phyloP scores from a whole-genome alignment of 1,284 basidiomycete genomes.

The Sanghuangporus baumii region DNA sequence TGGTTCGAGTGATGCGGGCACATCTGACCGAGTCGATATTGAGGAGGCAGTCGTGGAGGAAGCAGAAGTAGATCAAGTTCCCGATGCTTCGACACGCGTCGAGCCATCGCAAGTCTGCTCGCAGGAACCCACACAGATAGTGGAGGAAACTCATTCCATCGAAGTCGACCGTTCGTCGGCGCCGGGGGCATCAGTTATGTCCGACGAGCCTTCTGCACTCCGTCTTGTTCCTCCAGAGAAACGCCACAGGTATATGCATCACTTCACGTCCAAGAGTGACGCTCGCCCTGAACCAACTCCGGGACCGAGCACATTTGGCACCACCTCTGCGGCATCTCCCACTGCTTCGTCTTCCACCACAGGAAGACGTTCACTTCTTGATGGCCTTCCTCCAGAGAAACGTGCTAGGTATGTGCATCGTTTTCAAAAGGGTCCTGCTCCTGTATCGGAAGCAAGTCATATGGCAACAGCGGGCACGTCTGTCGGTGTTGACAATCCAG shows the following conservation, averaged over 20 bases:
- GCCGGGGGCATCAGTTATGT: not conserved
- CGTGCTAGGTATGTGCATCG: conserved; percentile 12
- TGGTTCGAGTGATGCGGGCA: not conserved
- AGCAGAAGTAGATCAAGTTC: not conserved
- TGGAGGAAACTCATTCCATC: not conserved
- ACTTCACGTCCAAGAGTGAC: not conserved
- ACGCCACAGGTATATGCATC: conserved; percentile 10
- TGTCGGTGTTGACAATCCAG: not conserved
- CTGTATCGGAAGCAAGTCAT: not conserved
- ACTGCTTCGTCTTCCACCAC: not conserved
- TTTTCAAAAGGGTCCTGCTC: not conserved
- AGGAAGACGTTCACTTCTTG: conserved; percentile 2
- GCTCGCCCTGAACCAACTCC: not conserved
- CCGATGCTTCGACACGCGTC: not conserved
- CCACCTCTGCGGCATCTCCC: not conserved
- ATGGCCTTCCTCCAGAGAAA: conserved; percentile 13
- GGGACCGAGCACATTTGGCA: not conserved
- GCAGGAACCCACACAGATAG: conserved; percentile 6
- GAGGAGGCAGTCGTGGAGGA: not conserved
- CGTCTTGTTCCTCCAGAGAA: conserved; percentile 13
- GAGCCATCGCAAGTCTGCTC: not conserved
- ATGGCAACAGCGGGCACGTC: conserved; percentile 10
- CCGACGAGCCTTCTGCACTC: conserved; percentile 1
- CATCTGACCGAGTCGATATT: not conserved
- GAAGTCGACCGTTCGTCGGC: not conserved